Percentiles rank a stretch among this genome's conserved stretches.
phyloP scores from a whole-genome alignment of 2,329 filamentous ascomycete species.

The Ophiostoma sp. region DNA sequence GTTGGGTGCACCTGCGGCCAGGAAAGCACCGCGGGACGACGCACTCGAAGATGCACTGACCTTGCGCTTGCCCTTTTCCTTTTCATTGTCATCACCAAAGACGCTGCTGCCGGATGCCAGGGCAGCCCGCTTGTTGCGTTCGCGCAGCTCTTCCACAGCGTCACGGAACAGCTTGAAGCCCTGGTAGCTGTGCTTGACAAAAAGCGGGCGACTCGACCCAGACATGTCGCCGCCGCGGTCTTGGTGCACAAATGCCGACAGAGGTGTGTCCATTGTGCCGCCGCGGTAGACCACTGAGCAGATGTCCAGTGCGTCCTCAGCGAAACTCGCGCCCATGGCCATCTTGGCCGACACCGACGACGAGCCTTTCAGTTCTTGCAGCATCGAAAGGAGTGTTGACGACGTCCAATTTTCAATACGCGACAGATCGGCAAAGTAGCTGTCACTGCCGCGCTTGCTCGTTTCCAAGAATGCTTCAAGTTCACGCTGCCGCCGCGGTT shows the following conservation, averaged over 20 bases:
- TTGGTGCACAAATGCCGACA: slow-evolving; percentile 15
- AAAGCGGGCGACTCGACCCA: slow-evolving; percentile 1
- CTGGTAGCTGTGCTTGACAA: slow-evolving; percentile 22
- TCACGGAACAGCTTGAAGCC: slow-evolving; percentile 20
- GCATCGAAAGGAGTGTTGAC: slow-evolving; percentile 14
- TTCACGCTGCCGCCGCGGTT: slow-evolving; percentile 19
- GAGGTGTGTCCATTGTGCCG: slow-evolving; percentile 12
- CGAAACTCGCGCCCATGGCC: slow-evolving; percentile 1
- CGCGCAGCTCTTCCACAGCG: slow-evolving; percentile 12
- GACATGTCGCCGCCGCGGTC: slow-evolving; percentile 13
- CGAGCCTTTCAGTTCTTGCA: slow-evolving; percentile 16
- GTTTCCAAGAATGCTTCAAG: slow-evolving; percentile 14
- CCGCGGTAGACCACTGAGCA: slow-evolving; percentile 22
- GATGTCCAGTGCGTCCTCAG: slow-evolving; percentile 16
- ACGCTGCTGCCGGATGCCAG: neutral
- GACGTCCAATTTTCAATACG: slow-evolving; percentile 21
- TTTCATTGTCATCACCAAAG: neutral
- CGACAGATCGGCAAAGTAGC: slow-evolving; percentile 18
- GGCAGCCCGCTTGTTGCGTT: neutral
- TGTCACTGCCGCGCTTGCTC: slow-evolving; percentile 14
- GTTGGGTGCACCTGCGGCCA: neutral
- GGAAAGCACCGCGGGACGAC: neutral
- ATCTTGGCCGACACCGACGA: slow-evolving; percentile 5
- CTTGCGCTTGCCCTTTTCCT: neutral
- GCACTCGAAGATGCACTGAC: neutral